Evolutionary conservation across 2,329 filamentous ascomycete genomes (phyloP).

Genomic region (Aspergillus arachidicola): DNA sequence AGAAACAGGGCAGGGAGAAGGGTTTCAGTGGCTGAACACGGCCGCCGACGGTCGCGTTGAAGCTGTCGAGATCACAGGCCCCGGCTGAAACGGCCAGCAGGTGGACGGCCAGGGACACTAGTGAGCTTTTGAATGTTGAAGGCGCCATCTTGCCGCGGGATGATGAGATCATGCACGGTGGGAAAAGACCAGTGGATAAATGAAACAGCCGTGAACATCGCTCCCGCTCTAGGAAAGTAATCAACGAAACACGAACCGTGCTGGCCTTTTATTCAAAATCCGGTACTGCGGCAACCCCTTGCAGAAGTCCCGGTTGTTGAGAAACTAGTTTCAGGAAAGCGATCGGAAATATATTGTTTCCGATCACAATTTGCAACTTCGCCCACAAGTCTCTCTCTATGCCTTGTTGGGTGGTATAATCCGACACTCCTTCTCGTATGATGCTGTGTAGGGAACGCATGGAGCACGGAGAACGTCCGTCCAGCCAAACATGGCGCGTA

Average conservation of each 20-base stretch:
- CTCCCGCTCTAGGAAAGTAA: neutral
- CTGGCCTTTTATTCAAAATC: neutral
- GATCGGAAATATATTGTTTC: neutral
- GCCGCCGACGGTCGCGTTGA: conserved; percentile 14
- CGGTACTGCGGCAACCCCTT: neutral
- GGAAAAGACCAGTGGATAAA: neutral
- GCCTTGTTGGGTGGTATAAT: neutral
- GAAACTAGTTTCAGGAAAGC: neutral
- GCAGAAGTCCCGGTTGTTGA: neutral
- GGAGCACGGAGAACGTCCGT: conserved; percentile 2
- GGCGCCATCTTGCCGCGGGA: conserved; percentile 11
- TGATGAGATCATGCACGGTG: conserved; percentile 4
- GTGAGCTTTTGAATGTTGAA: conserved; percentile 7
- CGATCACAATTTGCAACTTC: neutral
- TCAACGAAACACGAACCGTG: neutral
- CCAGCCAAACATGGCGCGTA: neutral
- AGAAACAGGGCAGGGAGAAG: conserved; percentile 18
- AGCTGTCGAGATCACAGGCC: conserved; percentile 2
- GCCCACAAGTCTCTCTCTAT: neutral
- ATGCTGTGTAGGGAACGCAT: neutral
- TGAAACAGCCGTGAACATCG: conserved; percentile 6
- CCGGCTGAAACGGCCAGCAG: conserved; percentile 4
- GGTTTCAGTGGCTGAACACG: conserved; percentile 14
- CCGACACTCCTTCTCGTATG: neutral
- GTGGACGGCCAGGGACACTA: conserved; percentile 3